These are phyloP conservation scores for Beauveria rudraprayagi DNA, from an alignment of 2,329 filamentous ascomycete species.

Conservation along the genomic window DNA sequence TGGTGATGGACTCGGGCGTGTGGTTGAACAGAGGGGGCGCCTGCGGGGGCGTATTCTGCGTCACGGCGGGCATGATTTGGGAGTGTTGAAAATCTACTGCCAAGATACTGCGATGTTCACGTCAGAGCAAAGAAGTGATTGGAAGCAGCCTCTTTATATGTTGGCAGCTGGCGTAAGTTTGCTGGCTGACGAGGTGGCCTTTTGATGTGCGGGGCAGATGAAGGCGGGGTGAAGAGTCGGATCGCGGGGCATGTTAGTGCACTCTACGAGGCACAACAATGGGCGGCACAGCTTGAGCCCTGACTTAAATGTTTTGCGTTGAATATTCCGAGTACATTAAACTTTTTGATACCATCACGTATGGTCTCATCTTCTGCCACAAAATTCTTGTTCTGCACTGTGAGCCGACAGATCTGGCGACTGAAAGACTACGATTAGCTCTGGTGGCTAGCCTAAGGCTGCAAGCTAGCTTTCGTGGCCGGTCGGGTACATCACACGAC, in stretches of 20 bases:
- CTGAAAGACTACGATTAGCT: not conserved
- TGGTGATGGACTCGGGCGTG: constrained; percentile 60
- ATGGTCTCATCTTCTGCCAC: too few relatives aligned
- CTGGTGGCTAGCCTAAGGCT: not conserved
- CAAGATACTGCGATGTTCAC: not conserved
- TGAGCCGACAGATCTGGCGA: not conserved
- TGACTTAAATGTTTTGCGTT: too few relatives aligned
- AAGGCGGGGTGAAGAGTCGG: constrained; percentile 1
- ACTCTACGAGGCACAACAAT: not conserved
- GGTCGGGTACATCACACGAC: not conserved
- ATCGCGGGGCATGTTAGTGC: not conserved
- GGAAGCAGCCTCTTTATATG: not conserved
- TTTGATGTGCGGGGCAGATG: constrained; percentile 1
- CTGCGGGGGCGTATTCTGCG: constrained; percentile 52
- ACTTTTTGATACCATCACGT: too few relatives aligned
- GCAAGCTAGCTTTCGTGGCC: not conserved
- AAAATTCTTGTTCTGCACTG: too few relatives aligned
- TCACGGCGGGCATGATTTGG: not conserved
- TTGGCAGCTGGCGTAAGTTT: not conserved
- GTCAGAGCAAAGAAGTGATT: not conserved
- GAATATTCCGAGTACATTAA: too few relatives aligned
- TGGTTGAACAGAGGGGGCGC: constrained; percentile 70
- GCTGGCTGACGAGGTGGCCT: not conserved
- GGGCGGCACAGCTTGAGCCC: not conserved
- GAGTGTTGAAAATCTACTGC: not conserved